These are phyloP conservation scores for Viola pubescens DNA, from an alignment of 441 rosid species.

Conservation along the genomic window DNA sequence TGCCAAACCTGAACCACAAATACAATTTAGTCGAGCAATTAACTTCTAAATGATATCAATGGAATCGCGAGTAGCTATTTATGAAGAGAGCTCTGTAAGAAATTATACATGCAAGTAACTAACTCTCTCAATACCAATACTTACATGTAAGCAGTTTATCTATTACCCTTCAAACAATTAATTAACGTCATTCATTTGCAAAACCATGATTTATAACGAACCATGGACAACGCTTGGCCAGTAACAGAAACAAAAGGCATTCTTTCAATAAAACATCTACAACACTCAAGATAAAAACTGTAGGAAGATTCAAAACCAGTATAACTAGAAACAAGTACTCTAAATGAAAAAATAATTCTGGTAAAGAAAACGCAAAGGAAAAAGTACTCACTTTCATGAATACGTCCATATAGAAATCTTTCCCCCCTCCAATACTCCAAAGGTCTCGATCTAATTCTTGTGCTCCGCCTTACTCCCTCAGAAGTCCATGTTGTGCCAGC, in stretches of 20 bases:
- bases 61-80: background rate
- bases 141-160: too few species aligned
- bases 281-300: background rate
- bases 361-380: background rate
- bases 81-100: background rate
- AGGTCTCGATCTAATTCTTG: constrained; percentile 82
- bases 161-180: background rate
- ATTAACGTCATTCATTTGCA: too few species aligned
- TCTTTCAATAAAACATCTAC: background rate
- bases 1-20: constrained; percentile 43
- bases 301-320: background rate
- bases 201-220: too few species aligned
- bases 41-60: background rate
- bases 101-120: background rate
- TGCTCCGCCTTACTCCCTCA: constrained; percentile 65
- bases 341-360: background rate
- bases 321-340: background rate
- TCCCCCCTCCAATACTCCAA: constrained; percentile 95
- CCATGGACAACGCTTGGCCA: too few species aligned
- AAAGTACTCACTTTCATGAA: constrained; percentile 64
- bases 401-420: constrained; percentile 76
- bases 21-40: background rate
- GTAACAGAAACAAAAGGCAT: background rate
- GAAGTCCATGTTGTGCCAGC: constrained; percentile 50
- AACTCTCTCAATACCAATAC: background rate